Evolutionary conservation across 106 monocot species (phyloP).

Genomic region (Hemerocallis citrina): DNA sequence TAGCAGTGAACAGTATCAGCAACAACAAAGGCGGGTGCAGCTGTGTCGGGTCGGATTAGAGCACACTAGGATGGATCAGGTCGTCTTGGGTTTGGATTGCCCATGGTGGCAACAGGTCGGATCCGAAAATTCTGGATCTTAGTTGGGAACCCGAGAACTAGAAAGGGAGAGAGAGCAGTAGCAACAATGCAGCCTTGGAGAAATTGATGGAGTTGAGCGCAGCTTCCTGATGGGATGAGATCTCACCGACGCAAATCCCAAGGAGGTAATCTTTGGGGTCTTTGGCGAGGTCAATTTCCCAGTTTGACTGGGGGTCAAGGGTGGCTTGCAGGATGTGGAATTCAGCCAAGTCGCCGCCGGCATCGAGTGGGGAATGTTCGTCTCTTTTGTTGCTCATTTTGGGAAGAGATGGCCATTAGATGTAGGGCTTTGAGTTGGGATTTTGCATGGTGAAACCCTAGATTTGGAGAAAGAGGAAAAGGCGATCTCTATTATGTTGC

Average conservation of each 20-base stretch:
- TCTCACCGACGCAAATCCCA: slow-evolving; percentile 78
- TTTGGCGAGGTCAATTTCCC: slow-evolving; percentile 70
- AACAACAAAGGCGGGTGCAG: no score
- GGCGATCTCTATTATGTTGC: no score
- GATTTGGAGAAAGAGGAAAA: background rate
- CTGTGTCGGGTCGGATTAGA: no score
- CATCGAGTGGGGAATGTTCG: slow-evolving; percentile 8
- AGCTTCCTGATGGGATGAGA: slow-evolving; percentile 19
- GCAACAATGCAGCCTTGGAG: slow-evolving; percentile 87
- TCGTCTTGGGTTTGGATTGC: no score
- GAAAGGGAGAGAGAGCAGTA: no score
- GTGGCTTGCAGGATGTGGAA: slow-evolving; percentile 46
- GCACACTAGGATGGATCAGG: no score
- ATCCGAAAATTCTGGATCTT: no score
- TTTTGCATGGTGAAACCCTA: background rate
- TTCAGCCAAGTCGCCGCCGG: background rate
- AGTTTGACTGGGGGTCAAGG: slow-evolving; percentile 70
- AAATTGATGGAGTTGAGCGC: slow-evolving; percentile 75
- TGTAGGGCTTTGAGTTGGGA: background rate
- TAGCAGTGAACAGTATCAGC: no score
- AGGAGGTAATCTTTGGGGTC: slow-evolving; percentile 82
- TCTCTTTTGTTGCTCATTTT: slow-evolving; percentile 25
- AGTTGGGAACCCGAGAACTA: no score
- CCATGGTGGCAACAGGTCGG: no score
- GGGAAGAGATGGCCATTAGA: slow-evolving; percentile 9